phyloP scores from a whole-genome alignment of 441 rosid species.

The Eruca vesicaria region DNA sequence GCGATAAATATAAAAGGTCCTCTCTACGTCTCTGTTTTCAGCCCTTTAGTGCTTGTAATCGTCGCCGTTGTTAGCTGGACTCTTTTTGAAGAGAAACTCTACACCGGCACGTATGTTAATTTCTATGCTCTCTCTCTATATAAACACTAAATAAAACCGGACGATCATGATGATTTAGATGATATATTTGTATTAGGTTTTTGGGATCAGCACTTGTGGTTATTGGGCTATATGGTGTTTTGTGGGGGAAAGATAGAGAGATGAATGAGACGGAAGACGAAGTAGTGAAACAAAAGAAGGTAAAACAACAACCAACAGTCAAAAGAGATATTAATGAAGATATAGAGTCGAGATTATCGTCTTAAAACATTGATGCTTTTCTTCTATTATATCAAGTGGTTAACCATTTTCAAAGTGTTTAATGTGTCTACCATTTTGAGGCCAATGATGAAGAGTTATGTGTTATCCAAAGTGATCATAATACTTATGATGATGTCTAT shows the following conservation, averaged over 20 bases:
- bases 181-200: constrained; percentile 39
- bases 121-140: background rate
- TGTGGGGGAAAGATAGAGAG: constrained; percentile 90
- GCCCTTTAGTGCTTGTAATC: constrained; percentile 71
- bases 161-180: background rate
- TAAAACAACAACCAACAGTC: constrained; percentile 14
- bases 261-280: constrained; percentile 13
- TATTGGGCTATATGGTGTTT: constrained; percentile 69
- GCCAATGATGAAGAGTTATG: constrained; percentile 1
- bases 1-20: constrained; percentile 76
- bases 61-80: constrained; percentile 89
- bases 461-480: background rate
- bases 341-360: constrained; percentile 29
- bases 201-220: constrained; percentile 70
- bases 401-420: constrained; percentile 3
- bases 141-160: background rate
- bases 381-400: background rate
- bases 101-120: constrained; percentile 74
- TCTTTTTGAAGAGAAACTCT: constrained; percentile 73
- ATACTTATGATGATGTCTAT: background rate
- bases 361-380: background rate
- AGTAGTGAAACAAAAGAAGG: background rate
- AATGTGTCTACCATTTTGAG: constrained; percentile 22
- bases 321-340: constrained; percentile 24
- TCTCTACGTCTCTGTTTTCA: constrained; percentile 84